These are phyloP conservation scores for Pseudonectria buxi DNA, from an alignment of 2,329 filamentous ascomycete species.

Conservation along the genomic window DNA sequence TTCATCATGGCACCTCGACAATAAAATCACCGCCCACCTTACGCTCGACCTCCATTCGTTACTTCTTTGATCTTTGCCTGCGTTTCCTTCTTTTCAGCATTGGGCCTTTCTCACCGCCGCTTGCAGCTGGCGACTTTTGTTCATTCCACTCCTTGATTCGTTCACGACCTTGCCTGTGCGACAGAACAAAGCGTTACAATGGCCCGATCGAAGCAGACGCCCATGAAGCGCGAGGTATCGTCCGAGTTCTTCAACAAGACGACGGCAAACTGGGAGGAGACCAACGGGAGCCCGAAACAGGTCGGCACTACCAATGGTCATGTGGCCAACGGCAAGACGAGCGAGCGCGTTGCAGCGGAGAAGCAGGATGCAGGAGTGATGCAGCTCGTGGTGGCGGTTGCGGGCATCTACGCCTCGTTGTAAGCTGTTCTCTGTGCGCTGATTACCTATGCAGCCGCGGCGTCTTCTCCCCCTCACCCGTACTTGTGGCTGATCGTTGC, in stretches of 20 bases:
- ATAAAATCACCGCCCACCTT: conserved; percentile 7
- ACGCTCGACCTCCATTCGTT: conserved; percentile 2
- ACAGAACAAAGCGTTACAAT: conserved; percentile 35
- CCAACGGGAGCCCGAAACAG: conserved; percentile 22
- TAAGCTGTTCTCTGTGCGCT: conserved; percentile 38
- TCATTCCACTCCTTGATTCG: background rate
- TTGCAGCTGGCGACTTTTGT: background rate
- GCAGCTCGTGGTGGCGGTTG: conserved; percentile 80
- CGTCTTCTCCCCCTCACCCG: background rate
- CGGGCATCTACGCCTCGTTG: conserved; percentile 96
- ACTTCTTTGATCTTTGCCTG: background rate
- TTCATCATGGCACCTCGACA: conserved; percentile 19
- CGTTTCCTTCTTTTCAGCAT: conserved; percentile 1
- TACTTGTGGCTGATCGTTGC: background rate
- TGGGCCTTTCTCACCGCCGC: background rate
- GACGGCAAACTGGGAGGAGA: conserved; percentile 30
- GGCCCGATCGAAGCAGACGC: conserved; percentile 66
- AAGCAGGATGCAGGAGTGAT: conserved; percentile 55
- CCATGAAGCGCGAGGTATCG: conserved; percentile 58
- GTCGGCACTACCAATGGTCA: conserved; percentile 14
- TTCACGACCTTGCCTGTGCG: background rate
- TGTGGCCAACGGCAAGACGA: conserved; percentile 16
- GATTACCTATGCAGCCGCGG: background rate
- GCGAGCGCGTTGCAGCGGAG: conserved; percentile 17
- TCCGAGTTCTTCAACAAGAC: conserved; percentile 56